A percentile compares a stretch with the other conserved stretches of the same genome.
Evolutionary conservation across 1,139 yeast genomes (phyloP).

Genomic region (Protomyces macrosporus): DNA sequence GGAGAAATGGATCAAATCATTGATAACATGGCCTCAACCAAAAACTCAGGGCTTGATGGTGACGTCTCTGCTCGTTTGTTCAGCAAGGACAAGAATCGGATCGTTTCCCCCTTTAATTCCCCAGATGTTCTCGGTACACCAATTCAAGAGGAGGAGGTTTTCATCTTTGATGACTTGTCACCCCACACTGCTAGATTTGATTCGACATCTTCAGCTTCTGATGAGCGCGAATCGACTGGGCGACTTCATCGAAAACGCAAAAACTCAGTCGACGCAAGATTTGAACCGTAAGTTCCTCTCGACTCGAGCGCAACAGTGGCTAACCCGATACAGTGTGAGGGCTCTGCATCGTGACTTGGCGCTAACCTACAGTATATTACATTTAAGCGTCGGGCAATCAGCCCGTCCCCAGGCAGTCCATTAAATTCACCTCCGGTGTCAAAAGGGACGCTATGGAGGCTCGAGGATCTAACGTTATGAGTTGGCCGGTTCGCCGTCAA

Average conservation of each 20-base stretch:
- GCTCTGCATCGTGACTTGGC: background rate
- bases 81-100: background rate
- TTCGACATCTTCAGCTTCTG: background rate
- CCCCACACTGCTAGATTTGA: background rate
- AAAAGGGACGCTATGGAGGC: conserved; percentile 8
- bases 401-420: conserved; percentile 21
- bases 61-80: background rate
- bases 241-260: background rate
- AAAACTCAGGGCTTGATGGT: background rate
- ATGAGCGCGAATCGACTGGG: background rate
- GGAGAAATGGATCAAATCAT: background rate
- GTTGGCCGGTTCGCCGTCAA: background rate
- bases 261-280: background rate
- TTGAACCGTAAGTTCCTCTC: background rate
- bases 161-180: background rate
- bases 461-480: conserved; percentile 15
- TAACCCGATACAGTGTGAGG: background rate
- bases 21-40: background rate
- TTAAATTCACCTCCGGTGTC: conserved; percentile 10
- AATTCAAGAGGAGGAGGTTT: background rate
- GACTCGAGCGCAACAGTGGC: background rate
- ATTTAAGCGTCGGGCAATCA: conserved; percentile 16
- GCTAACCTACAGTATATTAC: background rate
- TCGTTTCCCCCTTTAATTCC: no score
- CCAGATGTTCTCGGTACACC: background rate